A percentile compares a stretch with the other conserved stretches of the same genome.
Conservation (phyloP, 352 stramenopile genomes). For the Ophiocytium majus region DNA sequence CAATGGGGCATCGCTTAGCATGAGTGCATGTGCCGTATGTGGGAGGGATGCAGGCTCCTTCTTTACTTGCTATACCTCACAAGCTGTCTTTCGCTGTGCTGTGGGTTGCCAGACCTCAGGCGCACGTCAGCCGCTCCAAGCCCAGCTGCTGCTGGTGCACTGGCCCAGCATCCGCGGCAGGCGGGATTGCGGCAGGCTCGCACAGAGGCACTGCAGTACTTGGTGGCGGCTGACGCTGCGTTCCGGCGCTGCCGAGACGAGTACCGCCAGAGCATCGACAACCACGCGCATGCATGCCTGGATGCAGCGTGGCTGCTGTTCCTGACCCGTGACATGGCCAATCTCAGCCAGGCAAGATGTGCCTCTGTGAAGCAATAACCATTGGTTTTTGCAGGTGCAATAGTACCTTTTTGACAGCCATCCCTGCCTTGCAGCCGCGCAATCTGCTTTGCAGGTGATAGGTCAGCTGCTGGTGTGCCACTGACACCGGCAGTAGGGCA, state of each 20-base stretch:
- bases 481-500: not conserved
- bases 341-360: constrained; percentile 11
- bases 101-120: not conserved
- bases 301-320: constrained; percentile 30
- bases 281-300: constrained; percentile 21
- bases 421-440: not conserved
- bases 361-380: not conserved
- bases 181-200: not conserved
- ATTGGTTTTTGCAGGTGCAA: not conserved
- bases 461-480: not conserved
- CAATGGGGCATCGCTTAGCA: not conserved
- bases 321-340: constrained; percentile 7
- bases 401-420: not conserved
- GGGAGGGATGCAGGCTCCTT: no score
- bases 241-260: not conserved
- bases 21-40: no score
- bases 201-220: constrained; percentile 2
- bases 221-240: not conserved
- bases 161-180: not conserved
- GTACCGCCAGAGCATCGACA: not conserved
- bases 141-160: not conserved
- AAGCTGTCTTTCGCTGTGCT: not conserved
- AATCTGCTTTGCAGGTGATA: not conserved
- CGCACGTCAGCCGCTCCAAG: not conserved
- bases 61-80: not conserved